A percentile compares a stretch with the other conserved stretches of the same genome.
phyloP scores from a whole-genome alignment of 176 grass and related monocot species.

The Triticum dicoccoides region DNA sequence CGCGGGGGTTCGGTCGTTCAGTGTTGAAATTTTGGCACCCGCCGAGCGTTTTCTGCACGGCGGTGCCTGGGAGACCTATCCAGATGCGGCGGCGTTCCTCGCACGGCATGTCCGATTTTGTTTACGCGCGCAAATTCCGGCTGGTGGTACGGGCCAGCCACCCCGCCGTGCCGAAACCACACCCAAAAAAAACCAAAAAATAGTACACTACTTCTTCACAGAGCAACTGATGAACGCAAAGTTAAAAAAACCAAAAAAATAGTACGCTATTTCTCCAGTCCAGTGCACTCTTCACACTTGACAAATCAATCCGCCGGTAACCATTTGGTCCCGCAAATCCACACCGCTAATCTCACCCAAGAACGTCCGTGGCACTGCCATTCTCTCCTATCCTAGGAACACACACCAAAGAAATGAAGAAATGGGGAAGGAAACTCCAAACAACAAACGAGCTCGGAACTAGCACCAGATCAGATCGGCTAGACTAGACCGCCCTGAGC shows the following conservation, averaged over 20 bases:
- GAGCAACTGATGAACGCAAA: not conserved
- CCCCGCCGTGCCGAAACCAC: not conserved
- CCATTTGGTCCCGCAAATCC: constrained; percentile 33
- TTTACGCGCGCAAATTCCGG: not conserved
- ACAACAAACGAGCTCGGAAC: not conserved
- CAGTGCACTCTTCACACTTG: constrained; percentile 25
- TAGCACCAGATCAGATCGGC: too few relatives aligned
- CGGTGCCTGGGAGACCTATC: not conserved
- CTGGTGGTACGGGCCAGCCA: not conserved
- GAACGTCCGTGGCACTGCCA: not conserved
- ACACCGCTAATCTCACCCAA: constrained; percentile 12
- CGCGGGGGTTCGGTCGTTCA: not conserved
- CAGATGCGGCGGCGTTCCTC: not conserved
- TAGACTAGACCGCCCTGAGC: constrained; percentile 33
- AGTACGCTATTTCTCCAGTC: not conserved
- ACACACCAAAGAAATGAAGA: not conserved
- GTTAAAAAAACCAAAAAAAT: not conserved
- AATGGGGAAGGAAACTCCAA: not conserved
- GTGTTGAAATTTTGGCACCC: not conserved
- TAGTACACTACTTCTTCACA: too few relatives aligned
- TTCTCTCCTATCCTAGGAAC: not conserved
- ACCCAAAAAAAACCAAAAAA: too few relatives aligned
- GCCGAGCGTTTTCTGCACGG: not conserved
- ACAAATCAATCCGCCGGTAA: constrained; percentile 16
- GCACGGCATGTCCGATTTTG: not conserved